Evolutionary conservation across 306 rosid genomes (phyloP).

Genomic region (Prunus salicina): DNA sequence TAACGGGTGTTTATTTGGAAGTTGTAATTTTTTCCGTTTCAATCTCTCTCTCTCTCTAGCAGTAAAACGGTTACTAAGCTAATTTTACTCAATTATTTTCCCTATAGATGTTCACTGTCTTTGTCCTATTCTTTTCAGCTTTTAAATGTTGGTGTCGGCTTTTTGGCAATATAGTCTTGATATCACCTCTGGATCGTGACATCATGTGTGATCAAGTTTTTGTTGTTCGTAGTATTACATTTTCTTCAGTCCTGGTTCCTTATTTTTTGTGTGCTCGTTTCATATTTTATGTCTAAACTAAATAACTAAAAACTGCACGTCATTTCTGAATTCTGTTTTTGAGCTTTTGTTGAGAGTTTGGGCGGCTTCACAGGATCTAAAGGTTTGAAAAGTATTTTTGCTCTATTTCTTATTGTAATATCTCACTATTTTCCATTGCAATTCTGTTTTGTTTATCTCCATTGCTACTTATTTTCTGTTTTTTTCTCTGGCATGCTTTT

Average conservation of each 20-base stretch:
- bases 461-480: not conserved
- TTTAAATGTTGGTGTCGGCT: conserved; percentile 99
- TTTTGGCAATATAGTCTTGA: conserved; percentile 77
- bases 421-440: conserved; percentile 5
- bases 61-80: not conserved
- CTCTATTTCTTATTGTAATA: conserved; percentile 5
- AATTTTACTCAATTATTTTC: not conserved
- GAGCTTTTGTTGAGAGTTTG: conserved; percentile 92
- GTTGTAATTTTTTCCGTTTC: not conserved
- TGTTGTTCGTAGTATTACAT: not conserved
- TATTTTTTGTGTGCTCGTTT: conserved; percentile 13
- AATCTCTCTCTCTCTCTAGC: not conserved
- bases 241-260: not conserved
- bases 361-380: conserved; percentile 88
- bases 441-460: not conserved
- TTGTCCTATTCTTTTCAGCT: conserved; percentile 59
- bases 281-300: conserved; percentile 36
- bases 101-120: not conserved
- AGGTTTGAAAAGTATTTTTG: conserved; percentile 47
- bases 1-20: not conserved
- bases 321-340: conserved; percentile 90
- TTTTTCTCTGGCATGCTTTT: not conserved
- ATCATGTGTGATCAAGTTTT: conserved; percentile 72
- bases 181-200: conserved; percentile 64
- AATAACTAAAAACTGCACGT: conserved; percentile 56